Conservation (phyloP, 2,329 filamentous ascomycete species). For the Exserohilum rostratum region DNA sequence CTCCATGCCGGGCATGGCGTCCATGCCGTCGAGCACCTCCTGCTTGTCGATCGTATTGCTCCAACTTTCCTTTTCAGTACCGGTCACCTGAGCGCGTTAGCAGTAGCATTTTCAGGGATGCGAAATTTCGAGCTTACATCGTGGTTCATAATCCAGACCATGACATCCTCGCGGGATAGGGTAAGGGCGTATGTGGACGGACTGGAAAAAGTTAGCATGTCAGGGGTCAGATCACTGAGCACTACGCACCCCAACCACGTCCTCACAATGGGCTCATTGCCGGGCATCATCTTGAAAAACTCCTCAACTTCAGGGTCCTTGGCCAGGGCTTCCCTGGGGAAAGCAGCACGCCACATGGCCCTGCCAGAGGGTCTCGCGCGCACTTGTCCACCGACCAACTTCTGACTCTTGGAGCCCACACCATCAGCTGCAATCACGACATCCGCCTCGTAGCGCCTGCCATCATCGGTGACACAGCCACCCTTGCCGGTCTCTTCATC, state of each 20-base stretch:
- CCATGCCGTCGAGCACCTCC: constrained; percentile 55
- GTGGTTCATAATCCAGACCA: constrained; percentile 60
- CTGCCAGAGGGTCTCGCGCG: constrained; percentile 48
- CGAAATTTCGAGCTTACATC: constrained; percentile 39
- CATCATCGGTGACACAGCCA: constrained; percentile 47
- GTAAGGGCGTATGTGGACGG: constrained; percentile 54
- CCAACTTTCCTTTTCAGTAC: constrained; percentile 54
- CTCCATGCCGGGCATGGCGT: constrained; percentile 51
- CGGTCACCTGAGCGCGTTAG: constrained; percentile 47
- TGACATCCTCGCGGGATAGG: constrained; percentile 53
- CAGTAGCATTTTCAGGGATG: background rate
- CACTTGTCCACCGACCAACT: constrained; percentile 53
- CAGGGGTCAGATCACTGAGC: too few species aligned
- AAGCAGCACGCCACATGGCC: constrained; percentile 51
- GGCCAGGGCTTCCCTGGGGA: constrained; percentile 52
- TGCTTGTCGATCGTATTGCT: constrained; percentile 55
- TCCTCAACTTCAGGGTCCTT: constrained; percentile 55
- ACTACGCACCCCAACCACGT: constrained; percentile 51
- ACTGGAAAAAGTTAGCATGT: constrained; percentile 21
- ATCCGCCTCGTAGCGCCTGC: constrained; percentile 51
- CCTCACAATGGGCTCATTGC: constrained; percentile 53
- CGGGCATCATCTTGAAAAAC: constrained; percentile 53
- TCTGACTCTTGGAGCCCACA: constrained; percentile 54
- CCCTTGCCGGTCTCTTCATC: constrained; percentile 48
- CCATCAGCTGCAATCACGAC: constrained; percentile 50